Evolutionary conservation across 1,284 basidiomycete species (phyloP).

Genomic region (Fomes fomentarius): DNA sequence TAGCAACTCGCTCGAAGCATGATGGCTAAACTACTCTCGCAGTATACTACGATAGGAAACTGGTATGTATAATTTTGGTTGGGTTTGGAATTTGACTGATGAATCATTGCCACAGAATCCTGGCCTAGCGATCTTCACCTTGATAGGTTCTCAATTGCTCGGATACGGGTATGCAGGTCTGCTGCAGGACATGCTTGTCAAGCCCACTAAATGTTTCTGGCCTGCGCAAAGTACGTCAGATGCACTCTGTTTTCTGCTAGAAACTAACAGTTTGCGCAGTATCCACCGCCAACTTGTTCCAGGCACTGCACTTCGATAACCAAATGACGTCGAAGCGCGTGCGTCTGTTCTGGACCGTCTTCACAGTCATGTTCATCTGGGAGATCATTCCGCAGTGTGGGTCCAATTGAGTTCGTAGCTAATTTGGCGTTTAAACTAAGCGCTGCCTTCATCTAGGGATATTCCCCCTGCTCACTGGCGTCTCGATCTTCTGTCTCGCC

Average conservation of each 20-base stretch:
- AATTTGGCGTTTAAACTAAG: background rate
- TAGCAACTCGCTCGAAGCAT: background rate
- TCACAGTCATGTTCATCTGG: constrained; percentile 35
- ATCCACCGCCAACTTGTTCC: constrained; percentile 34
- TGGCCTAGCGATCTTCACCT: constrained; percentile 36
- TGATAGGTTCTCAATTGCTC: constrained; percentile 36
- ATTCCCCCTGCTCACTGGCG: constrained; percentile 45
- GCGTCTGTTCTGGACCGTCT: constrained; percentile 36
- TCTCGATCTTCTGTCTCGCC: constrained; percentile 63
- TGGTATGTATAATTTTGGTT: constrained; percentile 23
- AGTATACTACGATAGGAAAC: constrained; percentile 38
- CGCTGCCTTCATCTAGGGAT: constrained; percentile 25
- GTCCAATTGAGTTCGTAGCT: constrained; percentile 27
- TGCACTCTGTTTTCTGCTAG: too few relatives aligned
- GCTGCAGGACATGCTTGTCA: constrained; percentile 34
- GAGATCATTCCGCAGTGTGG: constrained; percentile 53
- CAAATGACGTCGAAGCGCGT: constrained; percentile 39
- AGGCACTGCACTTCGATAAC: constrained; percentile 37
- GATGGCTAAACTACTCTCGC: background rate
- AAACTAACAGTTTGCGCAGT: constrained; percentile 12
- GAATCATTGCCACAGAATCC: constrained; percentile 22
- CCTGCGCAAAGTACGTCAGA: constrained; percentile 30
- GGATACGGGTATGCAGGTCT: constrained; percentile 37
- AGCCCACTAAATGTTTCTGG: constrained; percentile 38
- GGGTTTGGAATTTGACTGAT: background rate